Percentiles rank a stretch among this genome's conserved stretches.
Conservation (phyloP, 108 stramenopile genomes). For the Nitzschia sp. region DNA sequence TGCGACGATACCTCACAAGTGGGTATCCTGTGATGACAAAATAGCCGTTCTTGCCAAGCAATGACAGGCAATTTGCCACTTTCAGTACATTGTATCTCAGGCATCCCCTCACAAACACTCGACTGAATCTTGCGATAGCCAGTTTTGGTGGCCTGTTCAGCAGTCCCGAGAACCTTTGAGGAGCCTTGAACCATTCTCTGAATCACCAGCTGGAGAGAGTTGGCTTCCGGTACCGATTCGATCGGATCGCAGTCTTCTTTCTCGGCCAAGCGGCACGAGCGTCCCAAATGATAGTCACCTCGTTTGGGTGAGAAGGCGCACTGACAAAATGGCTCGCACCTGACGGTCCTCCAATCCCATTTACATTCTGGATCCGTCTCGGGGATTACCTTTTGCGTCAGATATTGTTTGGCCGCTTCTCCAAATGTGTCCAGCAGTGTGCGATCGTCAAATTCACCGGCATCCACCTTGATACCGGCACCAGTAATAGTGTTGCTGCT, state of each 20-base stretch:
- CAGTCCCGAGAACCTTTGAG: background rate
- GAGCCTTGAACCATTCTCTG: constrained; percentile 8
- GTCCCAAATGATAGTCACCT: constrained; percentile 81
- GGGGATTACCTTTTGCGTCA: constrained; percentile 67
- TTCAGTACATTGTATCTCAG: background rate
- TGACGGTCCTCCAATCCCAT: constrained; percentile 77
- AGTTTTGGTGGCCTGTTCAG: background rate
- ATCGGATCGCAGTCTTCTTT: constrained; percentile 3
- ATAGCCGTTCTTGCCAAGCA: constrained; percentile 35
- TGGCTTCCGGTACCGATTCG: background rate
- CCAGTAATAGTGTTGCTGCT: no score
- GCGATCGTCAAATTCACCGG: constrained; percentile 46
- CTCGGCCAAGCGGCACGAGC: constrained; percentile 54
- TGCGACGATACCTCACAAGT: background rate
- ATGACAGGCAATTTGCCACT: constrained; percentile 8
- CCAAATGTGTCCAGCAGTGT: constrained; percentile 83
- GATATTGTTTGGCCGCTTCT: constrained; percentile 78
- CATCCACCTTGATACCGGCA: background rate
- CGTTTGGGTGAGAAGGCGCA: constrained; percentile 56
- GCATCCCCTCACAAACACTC: constrained; percentile 15
- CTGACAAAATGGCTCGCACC: constrained; percentile 82
- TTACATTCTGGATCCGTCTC: constrained; percentile 37
- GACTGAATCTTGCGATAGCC: constrained; percentile 8
- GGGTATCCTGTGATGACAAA: constrained; percentile 21
- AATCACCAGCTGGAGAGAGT: constrained; percentile 2